Evolutionary conservation across 2,329 filamentous ascomycete species (phyloP).

Genomic region (Xylaria sp.): DNA sequence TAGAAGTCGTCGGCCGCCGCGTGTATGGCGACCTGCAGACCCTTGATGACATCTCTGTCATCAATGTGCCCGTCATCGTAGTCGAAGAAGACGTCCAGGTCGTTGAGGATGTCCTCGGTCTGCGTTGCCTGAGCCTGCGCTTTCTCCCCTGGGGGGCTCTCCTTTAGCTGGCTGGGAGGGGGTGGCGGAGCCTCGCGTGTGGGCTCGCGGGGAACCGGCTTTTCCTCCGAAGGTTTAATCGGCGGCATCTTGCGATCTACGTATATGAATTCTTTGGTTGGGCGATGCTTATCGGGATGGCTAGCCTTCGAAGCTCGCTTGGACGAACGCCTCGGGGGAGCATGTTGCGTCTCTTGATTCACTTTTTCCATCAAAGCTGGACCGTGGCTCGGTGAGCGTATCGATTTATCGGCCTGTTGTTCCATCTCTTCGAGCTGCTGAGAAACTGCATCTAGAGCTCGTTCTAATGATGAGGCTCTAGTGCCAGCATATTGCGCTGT

Average conservation of each 20-base stretch:
- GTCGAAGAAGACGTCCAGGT: conserved; percentile 37
- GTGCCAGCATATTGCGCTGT: conserved; percentile 34
- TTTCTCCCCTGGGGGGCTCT: conserved; percentile 18
- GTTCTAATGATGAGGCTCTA: conserved; percentile 37
- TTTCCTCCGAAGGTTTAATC: conserved; percentile 7
- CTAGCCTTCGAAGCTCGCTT: background rate
- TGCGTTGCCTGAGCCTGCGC: conserved; percentile 13
- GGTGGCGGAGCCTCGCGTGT: conserved; percentile 2
- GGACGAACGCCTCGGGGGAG: background rate
- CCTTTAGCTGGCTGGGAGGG: background rate
- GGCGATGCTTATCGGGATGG: conserved; percentile 14
- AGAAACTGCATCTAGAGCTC: conserved; percentile 36
- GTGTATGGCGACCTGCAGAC: conserved; percentile 57
- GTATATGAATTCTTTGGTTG: conserved; percentile 21
- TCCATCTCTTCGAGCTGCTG: conserved; percentile 32
- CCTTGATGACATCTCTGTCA: conserved; percentile 57
- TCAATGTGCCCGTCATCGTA: conserved; percentile 45
- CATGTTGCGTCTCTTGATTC: conserved; percentile 12
- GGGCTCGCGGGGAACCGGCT: conserved; percentile 23
- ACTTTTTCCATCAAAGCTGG: conserved; percentile 14
- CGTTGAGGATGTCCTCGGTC: conserved; percentile 27
- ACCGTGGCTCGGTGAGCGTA: conserved; percentile 1
- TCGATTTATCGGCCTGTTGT: conserved; percentile 11
- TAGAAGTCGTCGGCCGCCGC: conserved; percentile 59
- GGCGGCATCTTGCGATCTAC: conserved; percentile 25